Evolutionary conservation across 2,329 filamentous ascomycete genomes (phyloP), one percentile per base, ranked within the genome.

Genomic region (Cytospora chrysosperma): DNA sequence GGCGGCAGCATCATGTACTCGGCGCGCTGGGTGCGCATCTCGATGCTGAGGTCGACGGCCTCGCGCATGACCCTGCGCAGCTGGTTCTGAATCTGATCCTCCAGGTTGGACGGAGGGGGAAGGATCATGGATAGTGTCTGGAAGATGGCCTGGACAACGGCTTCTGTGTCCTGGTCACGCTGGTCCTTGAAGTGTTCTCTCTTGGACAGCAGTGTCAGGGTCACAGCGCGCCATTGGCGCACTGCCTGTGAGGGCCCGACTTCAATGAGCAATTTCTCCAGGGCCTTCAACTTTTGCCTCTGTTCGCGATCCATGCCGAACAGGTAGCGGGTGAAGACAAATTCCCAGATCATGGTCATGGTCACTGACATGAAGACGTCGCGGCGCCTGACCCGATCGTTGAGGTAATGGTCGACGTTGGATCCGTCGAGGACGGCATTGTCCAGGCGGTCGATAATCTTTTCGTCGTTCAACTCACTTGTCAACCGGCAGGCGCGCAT

Each of bases 261-360:
- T 74, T 99, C 95, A 24, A 85, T 85, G 32, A 99, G 84, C 47
- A 91, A 88, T 81, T 97, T 97, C 79, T 99, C 96, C 10, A 99
- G 85, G 37, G 90, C 88, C 80, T 99, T 98, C 75, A 99, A 88
- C 77, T 98, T 98, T 76, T 98, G 93, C 70, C 95, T 88, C 77
- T 99, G 95, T 77, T 98, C 95, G 70, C 93, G 87, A 75, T 99
- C 95, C 92, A 99, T 97, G 71, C 95, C 95, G 75, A 99, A 99
- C 28, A 99, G 87, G 75, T 99, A 99, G 68, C 95, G 88, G 10
- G 94, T 97, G 74, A 99, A 99, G 74, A 99, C 89, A 73, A 96
- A 97, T 76, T 99, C 95, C 93, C 93, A 99, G 58, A 99, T 88
- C 93, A 99, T 97, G 66, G 91, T 95, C 93, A 98, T 98, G 62